Evolutionary conservation across 352 stramenopile genomes (phyloP), one percentile per base, ranked within the genome.

Genomic region (Globisporangium nodosum): DNA sequence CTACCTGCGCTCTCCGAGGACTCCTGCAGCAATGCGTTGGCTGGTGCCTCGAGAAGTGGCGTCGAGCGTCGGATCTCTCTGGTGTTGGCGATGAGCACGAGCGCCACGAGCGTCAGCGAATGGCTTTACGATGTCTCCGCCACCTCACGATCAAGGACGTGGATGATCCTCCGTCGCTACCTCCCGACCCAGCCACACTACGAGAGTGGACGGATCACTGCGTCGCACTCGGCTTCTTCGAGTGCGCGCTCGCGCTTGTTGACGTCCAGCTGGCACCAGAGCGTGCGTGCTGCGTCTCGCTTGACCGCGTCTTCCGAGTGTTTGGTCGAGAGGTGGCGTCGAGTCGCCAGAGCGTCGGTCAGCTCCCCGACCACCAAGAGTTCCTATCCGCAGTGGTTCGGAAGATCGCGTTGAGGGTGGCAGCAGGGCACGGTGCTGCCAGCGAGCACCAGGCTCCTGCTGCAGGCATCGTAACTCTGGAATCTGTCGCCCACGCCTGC

Each of bases 191-290:
- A 16, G 11, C 35, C 35, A 40, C 35, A 15, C 35, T 43, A 2
- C 12, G 4, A 12, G 37, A 35, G 24, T 77, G 66, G 71, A 52
- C 73, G 31, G 47, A 65, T 20, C 24, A 48, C 24, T 52, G 46
- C 37, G 51, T 76, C 47, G 3, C 43, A 0, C 43, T 61, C 18
- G 61, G 61, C 5, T 68, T 66, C 35, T 73, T 73, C 43, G 52
- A 73, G 4, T 71, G 58, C 8, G 53, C 66, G 5, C 62, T 75
- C n/a, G 35, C 62, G 3, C 51, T 80, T 24, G 16, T 75, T 1
- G 50, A 71, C 40, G 51, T 2, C 3, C 52, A 66, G 27, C 18
- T 62, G 20, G 11, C 18, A 11, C 31, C 20, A 5, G 16, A 3
- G 15, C n/a, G 3, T 47, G 33, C 11, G 12, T 18, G 37, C 37